A percentile compares a stretch with the other conserved stretches of the same genome.
phyloP scores from a whole-genome alignment of 305 asterid genomes.

The Fraxinus paxiana region DNA sequence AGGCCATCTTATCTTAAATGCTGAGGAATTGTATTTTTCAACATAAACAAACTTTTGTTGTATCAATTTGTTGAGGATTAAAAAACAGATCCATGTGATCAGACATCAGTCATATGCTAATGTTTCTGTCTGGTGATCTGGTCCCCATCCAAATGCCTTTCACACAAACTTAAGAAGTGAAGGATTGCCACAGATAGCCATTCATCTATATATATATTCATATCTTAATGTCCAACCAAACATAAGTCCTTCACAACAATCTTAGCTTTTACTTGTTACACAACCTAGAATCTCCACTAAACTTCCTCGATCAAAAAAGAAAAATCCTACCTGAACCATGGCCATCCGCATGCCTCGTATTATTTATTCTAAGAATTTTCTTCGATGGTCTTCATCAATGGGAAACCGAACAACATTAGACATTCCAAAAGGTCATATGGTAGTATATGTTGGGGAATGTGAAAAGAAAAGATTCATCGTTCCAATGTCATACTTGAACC shows the following conservation, averaged over 20 bases:
- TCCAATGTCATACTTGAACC: slow-evolving; percentile 42
- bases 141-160: neutral
- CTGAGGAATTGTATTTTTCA: neutral
- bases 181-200: neutral
- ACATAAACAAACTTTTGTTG: neutral
- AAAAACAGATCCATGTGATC: slow-evolving; percentile 26
- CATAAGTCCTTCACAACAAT: neutral
- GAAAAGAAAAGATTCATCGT: slow-evolving; percentile 36
- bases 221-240: neutral
- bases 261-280: neutral
- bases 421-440: slow-evolving; percentile 35
- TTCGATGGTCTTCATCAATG: slow-evolving; percentile 20
- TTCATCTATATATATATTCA: neutral
- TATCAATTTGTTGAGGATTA: neutral
- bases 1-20: neutral
- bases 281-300: neutral
- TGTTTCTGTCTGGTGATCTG: slow-evolving; percentile 12
- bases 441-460: slow-evolving; percentile 47
- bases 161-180: neutral
- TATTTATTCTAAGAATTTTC: neutral
- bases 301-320: neutral
- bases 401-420: slow-evolving; percentile 16
- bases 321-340: slow-evolving; percentile 2
- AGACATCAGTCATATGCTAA: neutral
- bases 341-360: slow-evolving; percentile 13